Conservation (phyloP, 2,329 filamentous ascomycete species). For the Fusarium proliferatum region DNA sequence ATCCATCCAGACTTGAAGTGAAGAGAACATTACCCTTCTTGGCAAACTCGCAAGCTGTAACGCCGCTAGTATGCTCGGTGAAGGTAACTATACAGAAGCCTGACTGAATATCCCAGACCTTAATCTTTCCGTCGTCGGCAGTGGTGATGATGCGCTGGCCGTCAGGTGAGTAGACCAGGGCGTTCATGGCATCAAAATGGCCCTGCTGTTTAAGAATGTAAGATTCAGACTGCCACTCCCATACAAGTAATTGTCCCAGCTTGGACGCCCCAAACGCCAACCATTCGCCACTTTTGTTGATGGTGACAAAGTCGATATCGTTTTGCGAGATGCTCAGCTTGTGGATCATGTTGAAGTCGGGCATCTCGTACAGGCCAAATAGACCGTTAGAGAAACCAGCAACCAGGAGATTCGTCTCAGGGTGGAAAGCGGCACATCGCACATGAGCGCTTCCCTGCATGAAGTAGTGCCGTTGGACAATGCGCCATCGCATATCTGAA, state of each 20-base stretch:
- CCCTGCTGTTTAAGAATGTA: conserved; percentile 99
- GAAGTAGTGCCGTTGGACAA: conserved; percentile 92
- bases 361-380: conserved; percentile 95
- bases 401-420: conserved; percentile 89
- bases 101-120: conserved; percentile 96
- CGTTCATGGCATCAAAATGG: conserved; percentile 95
- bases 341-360: conserved; percentile 95
- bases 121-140: conserved; percentile 97
- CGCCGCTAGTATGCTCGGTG: conserved; percentile 93
- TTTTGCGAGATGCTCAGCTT: conserved; percentile 94
- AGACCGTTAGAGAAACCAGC: conserved; percentile 95
- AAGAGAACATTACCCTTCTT: conserved; percentile 96
- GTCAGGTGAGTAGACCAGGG: conserved; percentile 91
- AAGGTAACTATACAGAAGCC: conserved; percentile 99
- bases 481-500: conserved; percentile 84
- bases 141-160: conserved; percentile 93
- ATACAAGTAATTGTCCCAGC: conserved; percentile 94
- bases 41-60: conserved; percentile 94
- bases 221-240: conserved; percentile 99
- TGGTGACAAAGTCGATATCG: conserved; percentile 92
- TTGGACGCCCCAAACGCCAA: conserved; percentile 96
- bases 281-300: conserved; percentile 97
- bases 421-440: conserved; percentile 90
- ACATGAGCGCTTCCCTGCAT: conserved; percentile 90
- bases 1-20: conserved; percentile 94